Evolutionary conservation across 306 rosid genomes (phyloP).

Genomic region (Vachellia collinsii): DNA sequence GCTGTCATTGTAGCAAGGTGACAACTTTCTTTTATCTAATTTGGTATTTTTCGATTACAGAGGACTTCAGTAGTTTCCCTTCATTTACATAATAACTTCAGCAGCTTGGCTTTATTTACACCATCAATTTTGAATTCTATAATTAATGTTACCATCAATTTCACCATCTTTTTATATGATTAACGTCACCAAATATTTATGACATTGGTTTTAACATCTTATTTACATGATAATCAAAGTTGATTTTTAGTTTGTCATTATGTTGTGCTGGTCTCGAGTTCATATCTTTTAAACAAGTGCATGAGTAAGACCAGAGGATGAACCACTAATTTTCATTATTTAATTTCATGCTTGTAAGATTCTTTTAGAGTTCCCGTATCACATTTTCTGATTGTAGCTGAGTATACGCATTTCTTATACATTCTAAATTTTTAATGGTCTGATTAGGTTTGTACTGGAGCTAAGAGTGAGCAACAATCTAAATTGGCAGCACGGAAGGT

Average conservation of each 20-base stretch:
- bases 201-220: too few relatives aligned
- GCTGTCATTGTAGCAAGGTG: too few relatives aligned
- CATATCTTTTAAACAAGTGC: not conserved
- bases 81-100: too few relatives aligned
- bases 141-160: too few relatives aligned
- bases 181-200: too few relatives aligned
- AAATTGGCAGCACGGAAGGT: slow-evolving; percentile 98
- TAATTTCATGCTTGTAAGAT: not conserved
- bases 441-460: slow-evolving; percentile 92
- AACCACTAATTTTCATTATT: not conserved
- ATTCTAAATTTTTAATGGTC: slow-evolving; percentile 24
- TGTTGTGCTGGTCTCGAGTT: slow-evolving; percentile 8
- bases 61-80: too few relatives aligned
- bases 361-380: slow-evolving; percentile 1
- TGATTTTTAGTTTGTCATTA: not conserved
- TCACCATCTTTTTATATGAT: too few relatives aligned
- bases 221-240: slow-evolving; percentile 1
- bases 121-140: too few relatives aligned
- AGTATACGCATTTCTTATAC: not conserved
- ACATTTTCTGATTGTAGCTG: not conserved
- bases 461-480: slow-evolving; percentile 90
- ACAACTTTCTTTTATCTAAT: too few relatives aligned
- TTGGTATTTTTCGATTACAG: too few relatives aligned
- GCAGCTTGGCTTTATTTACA: too few relatives aligned
- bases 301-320: not conserved